These are phyloP conservation scores for Aspergillus carlsbadensis DNA, from an alignment of 495 filamentous ascomycete species.

Conservation along the genomic window DNA sequence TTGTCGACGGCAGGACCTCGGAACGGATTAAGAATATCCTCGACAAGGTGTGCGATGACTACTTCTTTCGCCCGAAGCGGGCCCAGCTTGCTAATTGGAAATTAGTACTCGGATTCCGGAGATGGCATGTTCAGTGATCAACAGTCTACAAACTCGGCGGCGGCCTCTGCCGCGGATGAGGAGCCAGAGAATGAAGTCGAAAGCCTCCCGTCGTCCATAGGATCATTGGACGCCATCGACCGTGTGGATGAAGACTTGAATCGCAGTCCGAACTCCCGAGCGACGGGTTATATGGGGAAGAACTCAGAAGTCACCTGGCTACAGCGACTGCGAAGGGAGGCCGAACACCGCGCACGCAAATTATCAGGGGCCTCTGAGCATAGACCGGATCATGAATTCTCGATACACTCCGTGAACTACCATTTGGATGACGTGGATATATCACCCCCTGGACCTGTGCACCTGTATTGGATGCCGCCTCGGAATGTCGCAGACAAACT, in stretches of 20 bases:
- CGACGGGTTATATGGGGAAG: conserved; percentile 64
- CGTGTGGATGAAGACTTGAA: conserved; percentile 62
- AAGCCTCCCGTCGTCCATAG: conserved; percentile 50
- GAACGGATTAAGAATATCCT: conserved; percentile 39
- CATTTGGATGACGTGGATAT: conserved; percentile 59
- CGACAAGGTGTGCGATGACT: conserved; percentile 37
- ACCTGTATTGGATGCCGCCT: conserved; percentile 55
- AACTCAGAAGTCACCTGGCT: conserved; percentile 66
- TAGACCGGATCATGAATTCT: conserved; percentile 29
- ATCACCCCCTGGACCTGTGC: conserved; percentile 44
- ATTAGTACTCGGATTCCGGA: conserved; percentile 18
- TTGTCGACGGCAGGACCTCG: conserved; percentile 34
- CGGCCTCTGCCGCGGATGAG: conserved; percentile 28
- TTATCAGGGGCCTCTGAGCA: conserved; percentile 33
- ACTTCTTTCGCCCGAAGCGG: too few species aligned
- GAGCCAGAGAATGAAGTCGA: conserved; percentile 27
- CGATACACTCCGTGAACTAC: conserved; percentile 51
- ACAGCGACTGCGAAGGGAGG: conserved; percentile 44
- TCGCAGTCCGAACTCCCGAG: conserved; percentile 44
- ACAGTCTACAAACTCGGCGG: conserved; percentile 26
- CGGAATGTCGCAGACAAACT: conserved; percentile 52
- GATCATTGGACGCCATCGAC: conserved; percentile 61
- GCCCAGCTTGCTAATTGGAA: neutral
- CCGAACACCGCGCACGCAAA: conserved; percentile 33
- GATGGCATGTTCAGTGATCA: conserved; percentile 30